These are phyloP conservation scores for Diaporthe ilicicola DNA, from an alignment of 2,329 filamentous ascomycete species.

Conservation along the genomic window DNA sequence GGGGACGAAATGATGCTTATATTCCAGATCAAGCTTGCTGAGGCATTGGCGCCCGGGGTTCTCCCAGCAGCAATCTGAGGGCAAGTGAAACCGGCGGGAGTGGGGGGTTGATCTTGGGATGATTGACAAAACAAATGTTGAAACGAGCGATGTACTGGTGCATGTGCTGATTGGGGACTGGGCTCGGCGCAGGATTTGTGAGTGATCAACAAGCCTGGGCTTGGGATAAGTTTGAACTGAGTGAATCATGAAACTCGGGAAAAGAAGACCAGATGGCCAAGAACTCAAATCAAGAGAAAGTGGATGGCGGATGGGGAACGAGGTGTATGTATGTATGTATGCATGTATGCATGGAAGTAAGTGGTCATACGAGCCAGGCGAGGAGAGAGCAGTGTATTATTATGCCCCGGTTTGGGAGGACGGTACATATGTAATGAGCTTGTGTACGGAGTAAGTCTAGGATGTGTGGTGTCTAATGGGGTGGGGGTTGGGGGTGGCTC, in stretches of 20 bases:
- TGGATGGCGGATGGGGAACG: background rate
- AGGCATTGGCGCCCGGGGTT: background rate
- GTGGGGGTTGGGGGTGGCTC: background rate
- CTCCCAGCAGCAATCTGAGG: background rate
- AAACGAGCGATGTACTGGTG: conserved; percentile 20
- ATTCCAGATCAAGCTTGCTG: background rate
- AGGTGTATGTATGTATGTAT: background rate
- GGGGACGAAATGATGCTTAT: conserved; percentile 18
- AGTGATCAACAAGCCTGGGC: background rate
- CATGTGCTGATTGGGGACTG: background rate
- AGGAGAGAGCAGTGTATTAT: conserved; percentile 8
- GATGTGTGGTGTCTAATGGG: background rate
- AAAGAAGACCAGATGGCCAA: background rate
- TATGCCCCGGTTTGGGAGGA: conserved; percentile 19
- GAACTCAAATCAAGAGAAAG: background rate
- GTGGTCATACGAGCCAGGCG: background rate
- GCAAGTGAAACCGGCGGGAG: conserved; percentile 17
- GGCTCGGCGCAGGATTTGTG: background rate
- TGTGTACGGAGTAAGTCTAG: conserved; percentile 5
- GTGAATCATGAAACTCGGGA: conserved; percentile 16
- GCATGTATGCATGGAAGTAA: background rate
- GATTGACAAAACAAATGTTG: conserved; percentile 25
- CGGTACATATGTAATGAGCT: conserved; percentile 5
- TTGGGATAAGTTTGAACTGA: conserved; percentile 8
- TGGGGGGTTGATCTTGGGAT: conserved; percentile 18